These are phyloP conservation scores for Eustoma russellianum DNA, from an alignment of 257 asterid genomes.

Conservation along the genomic window DNA sequence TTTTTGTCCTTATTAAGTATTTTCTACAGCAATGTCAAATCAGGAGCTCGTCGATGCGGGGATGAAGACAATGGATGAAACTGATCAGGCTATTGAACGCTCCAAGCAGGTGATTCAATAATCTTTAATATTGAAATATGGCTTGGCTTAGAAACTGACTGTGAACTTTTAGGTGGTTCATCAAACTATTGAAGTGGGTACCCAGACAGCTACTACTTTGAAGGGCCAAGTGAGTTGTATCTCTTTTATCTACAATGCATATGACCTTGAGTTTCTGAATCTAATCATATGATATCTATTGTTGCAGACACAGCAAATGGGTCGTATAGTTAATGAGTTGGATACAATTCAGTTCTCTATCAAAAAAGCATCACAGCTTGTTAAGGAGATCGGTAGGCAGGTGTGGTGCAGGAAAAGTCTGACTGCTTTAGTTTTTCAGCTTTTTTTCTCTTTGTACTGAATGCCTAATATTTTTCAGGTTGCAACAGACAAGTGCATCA, in stretches of 20 bases:
- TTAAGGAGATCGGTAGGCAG: constrained; percentile 98
- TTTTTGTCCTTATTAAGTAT: not conserved
- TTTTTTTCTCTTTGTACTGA: constrained; percentile 5
- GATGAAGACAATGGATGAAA: constrained; percentile 76
- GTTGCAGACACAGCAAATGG: constrained; percentile 96
- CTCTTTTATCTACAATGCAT: constrained; percentile 1
- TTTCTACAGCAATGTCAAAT: constrained; percentile 77
- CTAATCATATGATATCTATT: constrained; percentile 5
- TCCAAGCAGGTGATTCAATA: constrained; percentile 86
- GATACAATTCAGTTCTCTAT: constrained; percentile 93
- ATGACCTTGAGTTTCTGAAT: constrained; percentile 8
- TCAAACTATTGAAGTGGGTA: constrained; percentile 94
- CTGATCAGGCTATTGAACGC: constrained; percentile 98
- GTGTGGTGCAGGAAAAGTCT: constrained; percentile 19
- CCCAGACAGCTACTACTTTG: constrained; percentile 83
- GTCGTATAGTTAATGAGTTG: constrained; percentile 91
- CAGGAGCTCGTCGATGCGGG: constrained; percentile 90
- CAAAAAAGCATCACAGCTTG: constrained; percentile 95
- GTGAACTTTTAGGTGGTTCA: constrained; percentile 70
- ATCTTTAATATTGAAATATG: constrained; percentile 11
- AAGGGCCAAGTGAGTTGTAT: constrained; percentile 77
- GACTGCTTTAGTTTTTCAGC: not conserved
- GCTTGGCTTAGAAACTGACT: constrained; percentile 12
- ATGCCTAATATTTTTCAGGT: constrained; percentile 41
- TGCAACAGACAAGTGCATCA: constrained; percentile 94